A percentile compares a stretch with the other conserved stretches of the same genome.
These are phyloP conservation scores for Yamadazyma dushanensis DNA, from an alignment of 1,139 yeast genomes.

Conservation along the genomic window DNA sequence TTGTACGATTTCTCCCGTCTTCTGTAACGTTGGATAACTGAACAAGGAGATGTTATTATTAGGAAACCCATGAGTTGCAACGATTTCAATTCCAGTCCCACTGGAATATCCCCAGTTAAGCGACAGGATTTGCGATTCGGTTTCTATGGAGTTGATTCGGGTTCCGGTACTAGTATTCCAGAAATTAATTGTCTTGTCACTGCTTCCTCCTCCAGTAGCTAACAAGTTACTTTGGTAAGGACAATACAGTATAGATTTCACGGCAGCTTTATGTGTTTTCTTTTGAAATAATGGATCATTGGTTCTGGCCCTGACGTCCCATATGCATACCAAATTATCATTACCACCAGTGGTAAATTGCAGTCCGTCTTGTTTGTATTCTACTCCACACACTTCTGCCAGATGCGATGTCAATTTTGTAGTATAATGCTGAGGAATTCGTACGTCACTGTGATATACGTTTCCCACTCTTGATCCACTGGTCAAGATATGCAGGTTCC, in stretches of 20 bases:
- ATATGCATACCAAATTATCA: conserved; percentile 87
- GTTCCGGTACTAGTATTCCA: conserved; percentile 96
- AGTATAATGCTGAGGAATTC: conserved; percentile 76
- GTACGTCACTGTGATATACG: conserved; percentile 89
- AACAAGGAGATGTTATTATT: conserved; percentile 81
- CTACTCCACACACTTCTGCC: conserved; percentile 93
- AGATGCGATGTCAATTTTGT: conserved; percentile 58
- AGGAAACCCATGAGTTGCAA: conserved; percentile 94
- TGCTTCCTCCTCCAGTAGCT: conserved; percentile 96
- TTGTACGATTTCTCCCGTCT: conserved; percentile 80
- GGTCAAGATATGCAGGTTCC: conserved; percentile 82
- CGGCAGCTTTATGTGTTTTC: conserved; percentile 88
- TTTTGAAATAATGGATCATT: conserved; percentile 69
- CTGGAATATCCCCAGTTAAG: conserved; percentile 83
- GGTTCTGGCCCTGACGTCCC: conserved; percentile 79
- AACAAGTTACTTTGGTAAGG: conserved; percentile 80
- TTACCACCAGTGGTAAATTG: conserved; percentile 94
- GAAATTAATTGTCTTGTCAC: conserved; percentile 86
- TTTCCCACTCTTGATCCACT: conserved; percentile 85
- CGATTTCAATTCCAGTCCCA: conserved; percentile 79
- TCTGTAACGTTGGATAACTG: conserved; percentile 82
- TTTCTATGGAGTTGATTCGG: conserved; percentile 80
- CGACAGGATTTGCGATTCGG: conserved; percentile 93
- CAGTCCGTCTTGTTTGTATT: conserved; percentile 80
- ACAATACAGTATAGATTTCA: conserved; percentile 94